phyloP scores from a whole-genome alignment of 441 rosid genomes.

The Rhodomyrtus psidioides region DNA sequence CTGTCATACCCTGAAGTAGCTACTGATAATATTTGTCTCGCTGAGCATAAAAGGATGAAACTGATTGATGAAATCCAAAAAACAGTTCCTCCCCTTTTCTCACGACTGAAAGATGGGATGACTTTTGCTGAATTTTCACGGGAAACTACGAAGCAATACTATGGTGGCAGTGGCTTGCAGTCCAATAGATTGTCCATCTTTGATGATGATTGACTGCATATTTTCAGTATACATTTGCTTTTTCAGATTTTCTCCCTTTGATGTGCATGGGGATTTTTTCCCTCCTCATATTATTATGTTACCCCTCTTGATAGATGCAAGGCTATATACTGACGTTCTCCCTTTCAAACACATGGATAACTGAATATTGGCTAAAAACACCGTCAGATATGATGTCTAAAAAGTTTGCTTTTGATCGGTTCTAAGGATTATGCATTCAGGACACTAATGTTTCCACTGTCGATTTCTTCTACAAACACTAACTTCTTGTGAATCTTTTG shows the following conservation, averaged over 20 bases:
- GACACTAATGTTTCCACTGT: neutral
- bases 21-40: conserved; percentile 7
- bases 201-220: neutral
- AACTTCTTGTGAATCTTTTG: neutral
- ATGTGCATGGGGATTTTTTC: neutral
- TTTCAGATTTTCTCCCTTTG: conserved; percentile 2
- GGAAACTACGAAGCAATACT: conserved; percentile 80
- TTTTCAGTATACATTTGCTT: neutral
- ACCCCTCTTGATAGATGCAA: neutral
- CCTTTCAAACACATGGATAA: neutral
- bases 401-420: neutral
- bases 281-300: neutral
- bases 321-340: neutral
- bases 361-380: neutral
- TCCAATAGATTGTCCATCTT: conserved; percentile 28
- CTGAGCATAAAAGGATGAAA: conserved; percentile 17
- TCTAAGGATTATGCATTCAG: neutral
- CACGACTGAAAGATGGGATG: conserved; percentile 81
- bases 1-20: conserved; percentile 10
- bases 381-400: neutral
- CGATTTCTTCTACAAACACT: neutral
- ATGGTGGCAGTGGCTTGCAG: conserved; percentile 78
- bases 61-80: conserved; percentile 24
- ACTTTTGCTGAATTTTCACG: conserved; percentile 80
- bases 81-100: conserved; percentile 60